Base-by-base conservation (phyloP, 2,329 filamentous ascomycete genomes). In the Sarocladium brachiariae region DNA sequence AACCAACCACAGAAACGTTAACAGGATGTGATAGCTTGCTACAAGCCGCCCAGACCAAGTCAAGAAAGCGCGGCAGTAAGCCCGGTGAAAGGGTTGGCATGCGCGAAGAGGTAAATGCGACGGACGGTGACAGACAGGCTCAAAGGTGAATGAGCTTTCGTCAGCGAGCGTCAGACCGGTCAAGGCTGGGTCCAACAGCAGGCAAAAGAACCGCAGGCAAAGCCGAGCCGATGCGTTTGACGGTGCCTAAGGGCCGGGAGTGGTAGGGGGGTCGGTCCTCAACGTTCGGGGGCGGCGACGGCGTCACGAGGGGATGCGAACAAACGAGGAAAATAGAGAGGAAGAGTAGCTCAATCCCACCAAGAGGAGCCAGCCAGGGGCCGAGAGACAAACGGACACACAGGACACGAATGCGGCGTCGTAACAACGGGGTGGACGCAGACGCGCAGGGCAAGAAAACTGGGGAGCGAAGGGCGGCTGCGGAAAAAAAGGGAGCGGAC, bases 181-280 rank as follows among this genome's bases (percentile, higher is more conserved):
- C 31, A 45, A 33, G 24, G 33, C 43, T 33, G 43, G 43, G 27
- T 13, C 39, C 39, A 30, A 30, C 39, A 45, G 14, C 8, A 47
- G 13, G 24, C 27, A 33, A 47, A 19, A 31, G 43, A 47, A 23
- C 43, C 43, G 25, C 43, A 47, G 43, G 25, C 14, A 47, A 25
- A 47, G 43, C 43, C 43, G 27, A 24, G 25, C 43, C 43, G 43
- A 47, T 47, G 25, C 43, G 25, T 31, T 47, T 47, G 43, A 47
- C 27, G 43, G 25, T 47, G 43, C 43, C 43, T 47, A 47, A 25
- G 39, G 43, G 43, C 43, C 43, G 43, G 43, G 27, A 33, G 43
- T 47, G 43, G 43, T 47, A 47, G 43, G 43, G 39, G 43, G 43
- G 43, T 47, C 43, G 43, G 43, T 47, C 43, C 43, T 47, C 27